Evolutionary conservation across 1,139 yeast genomes (phyloP).

Genomic region (Trichomonascaceae sp.): DNA sequence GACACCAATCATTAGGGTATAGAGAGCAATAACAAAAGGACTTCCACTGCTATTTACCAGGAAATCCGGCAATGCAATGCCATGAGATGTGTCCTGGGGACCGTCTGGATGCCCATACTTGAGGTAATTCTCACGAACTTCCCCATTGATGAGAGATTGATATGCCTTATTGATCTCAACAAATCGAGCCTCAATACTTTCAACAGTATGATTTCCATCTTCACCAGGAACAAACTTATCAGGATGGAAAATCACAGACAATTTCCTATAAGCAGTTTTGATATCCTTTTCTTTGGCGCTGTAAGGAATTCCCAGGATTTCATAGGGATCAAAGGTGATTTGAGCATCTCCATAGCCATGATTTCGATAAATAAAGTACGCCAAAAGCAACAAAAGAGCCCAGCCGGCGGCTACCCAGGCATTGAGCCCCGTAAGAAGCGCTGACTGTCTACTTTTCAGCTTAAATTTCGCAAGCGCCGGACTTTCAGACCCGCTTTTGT

Average conservation of each 20-base stretch:
- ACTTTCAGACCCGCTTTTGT: slow-evolving; percentile 25
- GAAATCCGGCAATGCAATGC: slow-evolving; percentile 92
- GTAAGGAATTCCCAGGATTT: slow-evolving; percentile 66
- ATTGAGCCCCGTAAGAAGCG: slow-evolving; percentile 32
- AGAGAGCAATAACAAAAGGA: slow-evolving; percentile 56
- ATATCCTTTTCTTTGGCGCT: slow-evolving; percentile 71
- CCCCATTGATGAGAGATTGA: slow-evolving; percentile 89
- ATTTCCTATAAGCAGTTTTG: slow-evolving; percentile 75
- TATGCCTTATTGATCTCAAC: slow-evolving; percentile 87
- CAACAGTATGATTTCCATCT: slow-evolving; percentile 52
- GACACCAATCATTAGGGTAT: slow-evolving; percentile 68
- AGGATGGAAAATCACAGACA: slow-evolving; percentile 87
- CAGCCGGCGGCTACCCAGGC: slow-evolving; percentile 58
- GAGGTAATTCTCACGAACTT: slow-evolving; percentile 70
- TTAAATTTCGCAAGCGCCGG: slow-evolving; percentile 38
- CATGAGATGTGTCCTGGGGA: slow-evolving; percentile 89
- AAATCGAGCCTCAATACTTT: slow-evolving; percentile 68
- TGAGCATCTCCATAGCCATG: slow-evolving; percentile 42
- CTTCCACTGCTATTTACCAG: slow-evolving; percentile 81
- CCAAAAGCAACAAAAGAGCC: slow-evolving; percentile 50
- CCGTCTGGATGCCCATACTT: slow-evolving; percentile 98
- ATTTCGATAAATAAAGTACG: slow-evolving; percentile 41
- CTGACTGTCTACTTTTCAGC: slow-evolving; percentile 28
- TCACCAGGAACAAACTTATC: slow-evolving; percentile 56
- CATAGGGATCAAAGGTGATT: slow-evolving; percentile 80